These are phyloP conservation scores for Trametes maxima DNA, from an alignment of 768 basidiomycete genomes.

Conservation along the genomic window DNA sequence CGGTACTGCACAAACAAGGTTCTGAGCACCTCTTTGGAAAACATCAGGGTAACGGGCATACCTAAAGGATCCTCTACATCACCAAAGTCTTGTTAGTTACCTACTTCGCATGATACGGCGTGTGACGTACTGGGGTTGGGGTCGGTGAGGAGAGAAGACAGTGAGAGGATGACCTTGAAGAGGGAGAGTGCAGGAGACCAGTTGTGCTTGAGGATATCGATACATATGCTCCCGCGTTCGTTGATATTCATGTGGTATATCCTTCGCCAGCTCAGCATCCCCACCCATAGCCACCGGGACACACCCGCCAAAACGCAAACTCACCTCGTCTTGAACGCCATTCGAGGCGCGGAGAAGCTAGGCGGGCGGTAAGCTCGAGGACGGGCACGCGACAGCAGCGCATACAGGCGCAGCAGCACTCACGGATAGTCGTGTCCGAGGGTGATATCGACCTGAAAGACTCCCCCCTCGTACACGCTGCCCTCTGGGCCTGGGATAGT, in stretches of 20 bases:
- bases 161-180: constrained; percentile 92
- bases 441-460: constrained; percentile 67
- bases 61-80: constrained; percentile 69
- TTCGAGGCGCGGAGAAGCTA: constrained; percentile 80
- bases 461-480: constrained; percentile 79
- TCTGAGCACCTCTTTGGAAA: background rate
- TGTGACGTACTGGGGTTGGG: constrained; percentile 83
- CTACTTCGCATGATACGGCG: constrained; percentile 1
- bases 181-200: constrained; percentile 95
- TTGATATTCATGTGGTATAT: constrained; percentile 88
- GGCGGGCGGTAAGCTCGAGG: background rate
- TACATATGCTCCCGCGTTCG: constrained; percentile 76
- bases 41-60: constrained; percentile 32
- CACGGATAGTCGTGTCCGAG: constrained; percentile 82
- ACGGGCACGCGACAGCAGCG: constrained; percentile 4
- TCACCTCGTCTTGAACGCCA: constrained; percentile 74
- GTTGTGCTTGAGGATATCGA: constrained; percentile 90
- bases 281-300: background rate
- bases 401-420: constrained; percentile 25
- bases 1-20: constrained; percentile 48
- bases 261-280: background rate
- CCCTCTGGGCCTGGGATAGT: constrained; percentile 82
- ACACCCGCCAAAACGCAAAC: constrained; percentile 19
- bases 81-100: constrained; percentile 8
- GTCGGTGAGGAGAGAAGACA: constrained; percentile 90